Conservation (phyloP, 495 filamentous ascomycete genomes). For the Glarea lozoyensis region DNA sequence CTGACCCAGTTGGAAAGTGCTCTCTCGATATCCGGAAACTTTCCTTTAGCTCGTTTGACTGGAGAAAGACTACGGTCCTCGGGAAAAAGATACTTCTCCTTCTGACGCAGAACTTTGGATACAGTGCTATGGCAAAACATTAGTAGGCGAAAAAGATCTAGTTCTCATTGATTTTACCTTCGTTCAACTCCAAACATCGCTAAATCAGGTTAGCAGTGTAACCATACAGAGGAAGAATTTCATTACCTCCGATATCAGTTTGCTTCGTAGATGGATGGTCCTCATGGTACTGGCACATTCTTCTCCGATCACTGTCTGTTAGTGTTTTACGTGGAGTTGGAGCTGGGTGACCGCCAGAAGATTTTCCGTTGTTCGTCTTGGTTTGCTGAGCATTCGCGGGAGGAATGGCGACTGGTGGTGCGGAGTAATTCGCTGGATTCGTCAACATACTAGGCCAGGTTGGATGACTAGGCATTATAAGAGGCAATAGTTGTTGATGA, state of each 20-base stretch:
- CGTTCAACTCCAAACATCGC: constrained; percentile 94
- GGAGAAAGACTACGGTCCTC: constrained; percentile 85
- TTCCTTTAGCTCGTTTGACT: constrained; percentile 80
- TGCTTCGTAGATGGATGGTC: constrained; percentile 94
- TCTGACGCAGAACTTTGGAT: constrained; percentile 92
- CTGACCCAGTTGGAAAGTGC: constrained; percentile 84
- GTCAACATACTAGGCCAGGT: constrained; percentile 65
- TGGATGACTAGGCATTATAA: constrained; percentile 56
- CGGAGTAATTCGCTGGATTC: constrained; percentile 42
- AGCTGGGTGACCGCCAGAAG: constrained; percentile 36
- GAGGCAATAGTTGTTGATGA: constrained; percentile 40
- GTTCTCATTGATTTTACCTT: constrained; percentile 60
- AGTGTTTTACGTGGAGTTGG: constrained; percentile 63
- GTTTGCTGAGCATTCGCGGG: constrained; percentile 42
- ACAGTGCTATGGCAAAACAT: constrained; percentile 61
- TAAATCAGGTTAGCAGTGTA: constrained; percentile 26
- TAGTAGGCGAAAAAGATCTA: constrained; percentile 2
- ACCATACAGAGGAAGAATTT: constrained; percentile 1
- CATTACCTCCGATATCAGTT: constrained; percentile 89
- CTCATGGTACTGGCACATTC: constrained; percentile 94
- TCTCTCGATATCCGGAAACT: constrained; percentile 90
- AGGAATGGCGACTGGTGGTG: constrained; percentile 47
- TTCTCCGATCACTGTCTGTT: constrained; percentile 82
- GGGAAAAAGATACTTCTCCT: constrained; percentile 89
- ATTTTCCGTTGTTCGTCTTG: constrained; percentile 28